phyloP scores from a whole-genome alignment of 2,329 filamentous ascomycete genomes.

The Fusarium hainanense region DNA sequence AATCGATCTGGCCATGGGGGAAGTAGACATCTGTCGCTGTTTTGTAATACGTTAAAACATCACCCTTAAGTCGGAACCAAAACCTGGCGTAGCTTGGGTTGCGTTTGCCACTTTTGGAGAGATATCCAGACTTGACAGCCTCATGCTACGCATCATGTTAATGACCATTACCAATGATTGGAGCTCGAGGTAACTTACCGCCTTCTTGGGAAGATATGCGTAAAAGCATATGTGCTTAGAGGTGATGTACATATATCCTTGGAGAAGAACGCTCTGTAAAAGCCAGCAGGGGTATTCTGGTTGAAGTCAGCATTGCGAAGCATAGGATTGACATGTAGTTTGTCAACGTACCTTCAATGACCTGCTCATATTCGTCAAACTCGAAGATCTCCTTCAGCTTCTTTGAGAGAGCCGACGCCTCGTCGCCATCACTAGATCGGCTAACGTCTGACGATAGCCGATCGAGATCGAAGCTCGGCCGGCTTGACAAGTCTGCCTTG shows the following conservation, averaged over 20 bases:
- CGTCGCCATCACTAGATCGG: constrained; percentile 50
- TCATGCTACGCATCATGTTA: constrained; percentile 64
- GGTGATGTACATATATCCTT: constrained; percentile 97
- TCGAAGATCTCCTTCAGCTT: constrained; percentile 86
- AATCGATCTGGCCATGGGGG: constrained; percentile 88
- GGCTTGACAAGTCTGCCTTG: constrained; percentile 69
- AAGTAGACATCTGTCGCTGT: constrained; percentile 90
- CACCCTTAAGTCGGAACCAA: constrained; percentile 93
- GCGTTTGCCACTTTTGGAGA: constrained; percentile 87
- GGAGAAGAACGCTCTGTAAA: constrained; percentile 88
- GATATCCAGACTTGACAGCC: constrained; percentile 85
- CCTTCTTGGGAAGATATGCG: constrained; percentile 94
- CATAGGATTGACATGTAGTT: not conserved
- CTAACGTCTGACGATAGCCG: constrained; percentile 55
- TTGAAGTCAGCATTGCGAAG: constrained; percentile 25
- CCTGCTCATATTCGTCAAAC: constrained; percentile 83
- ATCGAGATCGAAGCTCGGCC: constrained; percentile 68
- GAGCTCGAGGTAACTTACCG: constrained; percentile 62
- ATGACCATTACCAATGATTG: not conserved
- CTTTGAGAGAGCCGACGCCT: constrained; percentile 71
- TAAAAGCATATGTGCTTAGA: constrained; percentile 95
- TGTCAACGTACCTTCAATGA: constrained; percentile 75
- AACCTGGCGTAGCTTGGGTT: constrained; percentile 90
- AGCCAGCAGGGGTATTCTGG: constrained; percentile 93
- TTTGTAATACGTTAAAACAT: constrained; percentile 89